Evolutionary conservation across 2,329 filamentous ascomycete genomes (phyloP), one percentile per base, ranked within the genome.

Genomic region (Lachnellula occidentalis): DNA sequence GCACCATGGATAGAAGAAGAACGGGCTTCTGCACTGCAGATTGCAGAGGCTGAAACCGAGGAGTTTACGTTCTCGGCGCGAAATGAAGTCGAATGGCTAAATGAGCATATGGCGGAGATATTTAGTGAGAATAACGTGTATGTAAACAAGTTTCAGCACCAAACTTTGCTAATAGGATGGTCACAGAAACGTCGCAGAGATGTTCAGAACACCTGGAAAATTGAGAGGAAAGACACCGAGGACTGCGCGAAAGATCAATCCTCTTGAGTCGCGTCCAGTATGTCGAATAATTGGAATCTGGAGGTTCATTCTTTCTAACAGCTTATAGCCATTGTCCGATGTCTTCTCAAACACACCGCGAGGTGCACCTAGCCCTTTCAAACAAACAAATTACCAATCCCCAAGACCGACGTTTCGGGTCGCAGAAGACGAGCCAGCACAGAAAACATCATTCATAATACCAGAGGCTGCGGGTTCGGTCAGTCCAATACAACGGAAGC

Each of bases 71-170:
- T 89, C 73, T 90, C 91, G 31, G 92, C 90, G 58, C 84, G 89
- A 55, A 95, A 97, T 73, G 94, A 99, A 71, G 77, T 97, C 67
- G 92, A 97, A 70, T 99, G 94, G 94, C 78, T 99, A 65, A 97
- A 99, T 68, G 94, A 97, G 74, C 94, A 99, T 71, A 96, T 99
- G 92, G 83, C 84, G 48, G 90, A 95, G 60, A 90, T 99, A 67
- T 95, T 97, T 70, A 87, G 85, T 66, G 85, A 87, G 64, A 88
- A 91, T 67, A 84, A 92, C 73, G 82, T 91, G 94, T 96, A 82
- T 67, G 87, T 80, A 61, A 64, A 66, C 61, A 62, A 54, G 51
- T 50, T 39, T 57, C 43, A 34, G n/a, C 45, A 34, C 48, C 54
- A 31, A 55, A 34, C 34, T 19, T 7, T 48, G 37, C 61, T 66